Base-by-base conservation (phyloP, 495 filamentous ascomycete genomes). In the Aspergillus sparsus region DNA sequence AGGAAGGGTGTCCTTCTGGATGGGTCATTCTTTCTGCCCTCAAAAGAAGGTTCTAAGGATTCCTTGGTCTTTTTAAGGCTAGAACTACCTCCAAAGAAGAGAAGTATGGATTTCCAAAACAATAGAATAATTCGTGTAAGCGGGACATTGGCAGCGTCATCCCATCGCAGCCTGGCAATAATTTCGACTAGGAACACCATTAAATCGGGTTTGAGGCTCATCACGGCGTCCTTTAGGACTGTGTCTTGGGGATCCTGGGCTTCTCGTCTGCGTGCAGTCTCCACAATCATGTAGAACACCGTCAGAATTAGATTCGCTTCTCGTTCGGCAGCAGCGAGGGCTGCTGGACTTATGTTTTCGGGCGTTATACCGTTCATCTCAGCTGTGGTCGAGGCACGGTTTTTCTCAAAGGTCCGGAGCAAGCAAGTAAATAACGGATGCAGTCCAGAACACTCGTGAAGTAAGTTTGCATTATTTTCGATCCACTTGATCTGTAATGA, bases 51-150 rank as follows among this genome's bases (percentile, higher is more conserved):
- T 51, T 79, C 75, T 18, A 83, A 59, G 12, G 62, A 85, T 55
- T 79, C 76, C 71, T 97, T 98, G 49, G 88, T 83, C 49, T 83
- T 80, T 21, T 87, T 82, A n/a, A 97, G 79, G 39, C 89, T 85
- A 31, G 81, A 65, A 49, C 77, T 86, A 41, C 89, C 89, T 35
- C 94, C 94, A 64, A 98, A 92, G 0, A 90, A 77, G 8, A 97
- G 82, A 16, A 98, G 79, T 9, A 95, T 80, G 0, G 88, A 86
- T 71, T 98, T 98, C 95, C 95, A 98, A 27, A 92, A 85, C 15
- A 97, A 73, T 5, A 96, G 78, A 44, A 96, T 82, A 21, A 93
- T 79, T 74, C 85, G 87, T 9, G 82, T 80, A 12, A 89, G 77
- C 0, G 88, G 86, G 15, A 91, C 70, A 57, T 80, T 79, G 49